Conservation (phyloP, 108 stramenopile species). For the Skeletonema marinoi region DNA sequence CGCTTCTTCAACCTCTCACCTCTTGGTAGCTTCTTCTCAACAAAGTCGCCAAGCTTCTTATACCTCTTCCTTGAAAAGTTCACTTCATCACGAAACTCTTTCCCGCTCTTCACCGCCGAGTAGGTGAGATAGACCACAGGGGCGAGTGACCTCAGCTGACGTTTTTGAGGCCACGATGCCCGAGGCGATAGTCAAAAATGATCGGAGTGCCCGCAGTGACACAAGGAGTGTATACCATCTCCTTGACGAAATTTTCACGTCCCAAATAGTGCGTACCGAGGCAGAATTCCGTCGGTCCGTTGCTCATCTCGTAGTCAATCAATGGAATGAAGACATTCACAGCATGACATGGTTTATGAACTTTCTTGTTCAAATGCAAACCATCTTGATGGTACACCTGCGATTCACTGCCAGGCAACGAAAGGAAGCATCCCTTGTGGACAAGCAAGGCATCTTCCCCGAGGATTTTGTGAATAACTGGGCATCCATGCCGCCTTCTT, state of each 20-base stretch:
- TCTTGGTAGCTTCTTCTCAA: slow-evolving; percentile 61
- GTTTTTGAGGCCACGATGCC: slow-evolving; percentile 83
- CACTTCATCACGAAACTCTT: slow-evolving; percentile 81
- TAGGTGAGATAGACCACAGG: slow-evolving; percentile 90
- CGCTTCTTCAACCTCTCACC: slow-evolving; percentile 72
- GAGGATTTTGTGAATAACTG: slow-evolving; percentile 71
- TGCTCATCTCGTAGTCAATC: slow-evolving; percentile 66
- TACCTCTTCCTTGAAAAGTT: slow-evolving; percentile 84
- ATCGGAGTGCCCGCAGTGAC: slow-evolving; percentile 74
- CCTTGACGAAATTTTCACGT: slow-evolving; percentile 69
- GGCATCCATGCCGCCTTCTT: slow-evolving; percentile 87
- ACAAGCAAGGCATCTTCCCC: slow-evolving; percentile 79
- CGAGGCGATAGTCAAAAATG: slow-evolving; percentile 88
- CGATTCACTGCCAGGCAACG: slow-evolving; percentile 67
- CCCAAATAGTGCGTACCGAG: slow-evolving; percentile 84
- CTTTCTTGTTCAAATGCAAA: slow-evolving; percentile 76
- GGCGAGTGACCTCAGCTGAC: slow-evolving; percentile 57
- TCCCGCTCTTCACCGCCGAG: slow-evolving; percentile 63
- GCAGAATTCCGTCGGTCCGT: slow-evolving; percentile 89
- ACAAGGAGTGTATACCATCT: slow-evolving; percentile 71
- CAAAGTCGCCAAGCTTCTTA: slow-evolving; percentile 79
- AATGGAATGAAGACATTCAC: slow-evolving; percentile 92
- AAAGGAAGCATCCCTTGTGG: slow-evolving; percentile 85
- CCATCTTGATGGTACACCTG: slow-evolving; percentile 92
- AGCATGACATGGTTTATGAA: slow-evolving; percentile 81